Percentiles rank a stretch among this genome's conserved stretches.
phyloP scores from a whole-genome alignment of 805 yeast species.

The Priceomyces haplophilus region DNA sequence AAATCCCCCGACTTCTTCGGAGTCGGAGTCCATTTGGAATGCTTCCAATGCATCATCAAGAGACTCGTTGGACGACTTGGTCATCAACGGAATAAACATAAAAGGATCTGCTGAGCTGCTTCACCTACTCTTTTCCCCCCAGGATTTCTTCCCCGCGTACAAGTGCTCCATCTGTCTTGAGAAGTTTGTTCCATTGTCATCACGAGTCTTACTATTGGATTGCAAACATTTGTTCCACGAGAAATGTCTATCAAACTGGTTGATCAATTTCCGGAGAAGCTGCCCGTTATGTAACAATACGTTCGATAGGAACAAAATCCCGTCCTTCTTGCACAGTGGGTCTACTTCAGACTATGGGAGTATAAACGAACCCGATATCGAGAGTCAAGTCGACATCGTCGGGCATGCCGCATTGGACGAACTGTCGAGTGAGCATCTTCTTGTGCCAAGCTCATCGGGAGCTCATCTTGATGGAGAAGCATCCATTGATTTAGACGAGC shows the following conservation, averaged over 20 bases:
- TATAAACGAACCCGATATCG: slow-evolving; percentile 4
- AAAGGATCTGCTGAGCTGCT: slow-evolving; percentile 15
- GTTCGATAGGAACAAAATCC: slow-evolving; percentile 11
- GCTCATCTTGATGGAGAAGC: neutral
- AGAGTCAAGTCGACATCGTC: neutral
- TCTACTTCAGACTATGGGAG: slow-evolving; percentile 21
- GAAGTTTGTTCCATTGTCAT: slow-evolving; percentile 44
- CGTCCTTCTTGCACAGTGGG: slow-evolving; percentile 18
- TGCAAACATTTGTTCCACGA: slow-evolving; percentile 63
- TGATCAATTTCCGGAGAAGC: slow-evolving; percentile 47
- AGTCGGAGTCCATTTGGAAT: slow-evolving; percentile 2
- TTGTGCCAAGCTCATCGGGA: neutral
- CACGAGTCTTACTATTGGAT: slow-evolving; percentile 50
- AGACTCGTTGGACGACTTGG: slow-evolving; percentile 34
- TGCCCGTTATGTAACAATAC: slow-evolving; percentile 57
- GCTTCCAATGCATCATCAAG: slow-evolving; percentile 15
- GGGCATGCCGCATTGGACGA: neutral
- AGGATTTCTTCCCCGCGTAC: slow-evolving; percentile 40
- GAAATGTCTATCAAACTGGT: slow-evolving; percentile 58
- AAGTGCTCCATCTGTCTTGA: slow-evolving; percentile 64
- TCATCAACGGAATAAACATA: slow-evolving; percentile 42
- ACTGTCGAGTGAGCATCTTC: neutral
- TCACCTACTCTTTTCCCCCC: slow-evolving; percentile 25
- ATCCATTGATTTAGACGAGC: neutral
- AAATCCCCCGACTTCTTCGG: slow-evolving; percentile 7